Conservation (phyloP, 768 basidiomycete genomes). For the Xerocomellus amylosporus region DNA sequence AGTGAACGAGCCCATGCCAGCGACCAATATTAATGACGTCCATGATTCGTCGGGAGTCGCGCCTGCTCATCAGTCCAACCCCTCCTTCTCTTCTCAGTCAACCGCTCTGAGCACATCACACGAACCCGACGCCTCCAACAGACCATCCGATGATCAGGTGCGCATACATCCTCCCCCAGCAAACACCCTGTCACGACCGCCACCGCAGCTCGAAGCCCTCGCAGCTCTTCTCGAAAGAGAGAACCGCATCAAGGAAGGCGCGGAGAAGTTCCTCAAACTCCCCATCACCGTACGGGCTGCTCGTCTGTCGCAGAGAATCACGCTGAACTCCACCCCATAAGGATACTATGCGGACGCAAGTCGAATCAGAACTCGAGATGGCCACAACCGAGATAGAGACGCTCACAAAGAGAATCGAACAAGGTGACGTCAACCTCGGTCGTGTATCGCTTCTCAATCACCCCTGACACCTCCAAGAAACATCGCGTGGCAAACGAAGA, state of each 20-base stretch:
- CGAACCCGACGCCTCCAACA: constrained; percentile 23
- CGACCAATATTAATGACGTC: constrained; percentile 21
- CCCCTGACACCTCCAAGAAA: constrained; percentile 15
- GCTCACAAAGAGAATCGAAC: constrained; percentile 52
- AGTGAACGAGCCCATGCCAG: constrained; percentile 22
- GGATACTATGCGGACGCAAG: constrained; percentile 66
- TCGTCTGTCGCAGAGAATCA: constrained; percentile 3
- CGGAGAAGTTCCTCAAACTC: constrained; percentile 83
- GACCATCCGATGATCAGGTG: constrained; percentile 31
- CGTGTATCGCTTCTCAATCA: not conserved
- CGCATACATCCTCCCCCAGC: constrained; percentile 2
- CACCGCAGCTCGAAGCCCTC: constrained; percentile 59
- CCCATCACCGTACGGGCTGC: constrained; percentile 43
- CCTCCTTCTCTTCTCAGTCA: constrained; percentile 31
- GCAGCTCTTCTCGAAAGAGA: constrained; percentile 69
- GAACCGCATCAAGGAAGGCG: constrained; percentile 85
- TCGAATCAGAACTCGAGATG: constrained; percentile 73
- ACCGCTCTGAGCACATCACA: constrained; percentile 22
- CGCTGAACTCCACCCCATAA: constrained; percentile 26
- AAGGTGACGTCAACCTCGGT: constrained; percentile 31
- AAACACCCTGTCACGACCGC: constrained; percentile 4
- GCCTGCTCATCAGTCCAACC: constrained; percentile 24
- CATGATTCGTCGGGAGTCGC: constrained; percentile 24
- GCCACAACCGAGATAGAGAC: constrained; percentile 70
- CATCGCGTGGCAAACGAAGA: constrained; percentile 31